Evolutionary conservation across 2,329 filamentous ascomycete species (phyloP).

Genomic region (Alternaria sp.): DNA sequence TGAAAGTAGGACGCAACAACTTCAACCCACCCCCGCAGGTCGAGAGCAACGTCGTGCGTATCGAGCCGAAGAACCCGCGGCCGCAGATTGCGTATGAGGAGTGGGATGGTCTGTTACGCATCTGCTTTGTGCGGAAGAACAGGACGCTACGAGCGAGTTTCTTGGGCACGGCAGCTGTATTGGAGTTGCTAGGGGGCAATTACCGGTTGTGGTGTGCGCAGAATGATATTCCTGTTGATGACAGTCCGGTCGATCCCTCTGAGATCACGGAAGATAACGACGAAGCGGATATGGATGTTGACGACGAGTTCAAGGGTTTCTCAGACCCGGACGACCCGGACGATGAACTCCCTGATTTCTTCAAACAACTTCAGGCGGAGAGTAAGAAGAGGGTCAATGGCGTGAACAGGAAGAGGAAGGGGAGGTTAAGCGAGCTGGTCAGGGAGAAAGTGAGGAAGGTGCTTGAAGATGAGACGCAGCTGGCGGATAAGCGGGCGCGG

Average conservation of each 20-base stretch:
- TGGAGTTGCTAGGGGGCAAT: constrained; percentile 84
- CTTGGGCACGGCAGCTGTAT: constrained; percentile 78
- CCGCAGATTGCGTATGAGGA: constrained; percentile 93
- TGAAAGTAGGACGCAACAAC: constrained; percentile 96
- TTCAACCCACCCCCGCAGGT: constrained; percentile 95
- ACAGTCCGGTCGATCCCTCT: constrained; percentile 48
- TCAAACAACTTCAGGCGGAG: constrained; percentile 67
- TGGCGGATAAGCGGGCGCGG: constrained; percentile 80
- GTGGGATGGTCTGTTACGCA: constrained; percentile 86
- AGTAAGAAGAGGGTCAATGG: constrained; percentile 48
- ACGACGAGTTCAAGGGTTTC: constrained; percentile 56
- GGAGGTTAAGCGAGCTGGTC: constrained; percentile 81
- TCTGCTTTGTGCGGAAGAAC: constrained; percentile 88
- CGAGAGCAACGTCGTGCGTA: constrained; percentile 86
- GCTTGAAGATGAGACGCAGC: constrained; percentile 76
- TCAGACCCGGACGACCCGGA: constrained; percentile 64
- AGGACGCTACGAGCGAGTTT: constrained; percentile 84
- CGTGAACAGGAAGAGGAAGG: constrained; percentile 73
- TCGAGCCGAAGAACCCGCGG: constrained; percentile 84
- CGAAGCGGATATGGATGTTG: constrained; percentile 56
- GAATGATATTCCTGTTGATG: constrained; percentile 79
- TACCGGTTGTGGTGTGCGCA: constrained; percentile 90
- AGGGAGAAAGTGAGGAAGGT: constrained; percentile 85
- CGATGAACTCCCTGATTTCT: constrained; percentile 82
- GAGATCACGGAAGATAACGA: constrained; percentile 51